phyloP scores from a whole-genome alignment of 108 stramenopile genomes.

The Pseudonitzschia multiseries region DNA sequence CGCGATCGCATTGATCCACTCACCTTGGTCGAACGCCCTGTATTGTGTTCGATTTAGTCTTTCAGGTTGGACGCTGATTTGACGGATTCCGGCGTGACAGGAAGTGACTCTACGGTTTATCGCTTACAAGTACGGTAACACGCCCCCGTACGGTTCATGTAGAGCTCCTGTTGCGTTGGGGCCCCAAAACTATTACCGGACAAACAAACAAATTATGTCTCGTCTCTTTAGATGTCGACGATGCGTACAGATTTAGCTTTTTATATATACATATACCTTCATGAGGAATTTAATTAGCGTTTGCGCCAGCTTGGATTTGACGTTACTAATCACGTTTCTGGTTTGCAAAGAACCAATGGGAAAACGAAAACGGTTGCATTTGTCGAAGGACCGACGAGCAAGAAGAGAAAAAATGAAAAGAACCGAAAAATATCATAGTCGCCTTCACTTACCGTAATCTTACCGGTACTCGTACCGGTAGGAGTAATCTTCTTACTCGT shows the following conservation, averaged over 20 bases:
- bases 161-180: too few relatives aligned
- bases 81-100: too few relatives aligned
- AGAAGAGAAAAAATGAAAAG: neutral
- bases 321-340: neutral
- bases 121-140: too few relatives aligned
- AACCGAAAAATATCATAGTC: neutral
- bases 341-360: neutral
- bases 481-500: too few relatives aligned
- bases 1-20: neutral
- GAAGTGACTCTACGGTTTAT: too few relatives aligned
- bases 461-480: too few relatives aligned
- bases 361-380: neutral
- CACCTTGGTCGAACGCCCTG: neutral
- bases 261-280: neutral
- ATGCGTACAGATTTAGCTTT: neutral
- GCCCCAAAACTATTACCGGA: too few relatives aligned
- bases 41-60: neutral
- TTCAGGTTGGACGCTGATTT: too few relatives aligned
- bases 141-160: too few relatives aligned
- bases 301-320: constrained; percentile 5
- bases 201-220: neutral
- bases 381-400: neutral
- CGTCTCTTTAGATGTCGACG: neutral
- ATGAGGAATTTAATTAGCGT: neutral
- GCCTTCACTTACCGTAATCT: too few relatives aligned